These are phyloP conservation scores for Acer campestre DNA, from an alignment of 345 rosid species.

Conservation along the genomic window DNA sequence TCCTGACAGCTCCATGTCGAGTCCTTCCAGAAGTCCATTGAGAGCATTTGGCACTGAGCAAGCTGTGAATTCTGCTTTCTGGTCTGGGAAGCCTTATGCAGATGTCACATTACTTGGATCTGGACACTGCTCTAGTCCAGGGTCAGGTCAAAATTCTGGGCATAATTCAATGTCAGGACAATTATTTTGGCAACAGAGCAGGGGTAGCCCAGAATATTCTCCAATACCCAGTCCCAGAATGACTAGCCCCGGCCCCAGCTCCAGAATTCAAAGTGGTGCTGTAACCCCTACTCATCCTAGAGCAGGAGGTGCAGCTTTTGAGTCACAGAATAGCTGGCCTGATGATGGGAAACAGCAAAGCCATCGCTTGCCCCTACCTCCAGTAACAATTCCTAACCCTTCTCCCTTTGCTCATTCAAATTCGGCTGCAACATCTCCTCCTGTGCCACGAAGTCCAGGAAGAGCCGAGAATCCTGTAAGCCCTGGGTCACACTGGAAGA, in stretches of 20 bases:
- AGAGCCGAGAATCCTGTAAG: conserved; percentile 63
- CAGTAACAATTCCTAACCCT: conserved; percentile 47
- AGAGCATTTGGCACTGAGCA: conserved; percentile 62
- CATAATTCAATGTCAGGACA: conserved; percentile 72
- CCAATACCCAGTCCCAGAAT: conserved; percentile 75
- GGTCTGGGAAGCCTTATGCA: conserved; percentile 58
- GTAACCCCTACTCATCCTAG: conserved; percentile 80
- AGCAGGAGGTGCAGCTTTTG: conserved; percentile 46
- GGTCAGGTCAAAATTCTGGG: conserved; percentile 80
- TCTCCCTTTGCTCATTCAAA: conserved; percentile 66
- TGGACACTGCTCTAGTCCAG: conserved; percentile 82
- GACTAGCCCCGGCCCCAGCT: conserved; percentile 79
- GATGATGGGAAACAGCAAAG: conserved; percentile 75
- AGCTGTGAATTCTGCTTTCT: conserved; percentile 50
- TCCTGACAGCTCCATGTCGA: conserved; percentile 77
- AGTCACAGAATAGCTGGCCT: conserved; percentile 50
- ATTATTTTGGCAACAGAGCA: conserved; percentile 67
- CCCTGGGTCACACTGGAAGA: conserved; percentile 69
- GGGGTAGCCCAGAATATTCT: conserved; percentile 76
- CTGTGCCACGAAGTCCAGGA: conserved; percentile 77
- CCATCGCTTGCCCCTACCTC: conserved; percentile 72
- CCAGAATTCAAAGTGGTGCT: conserved; percentile 78
- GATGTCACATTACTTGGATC: conserved; percentile 62
- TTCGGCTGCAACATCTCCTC: conserved; percentile 75
- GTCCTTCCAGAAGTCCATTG: conserved; percentile 80